Percentiles rank a stretch among this genome's conserved stretches.
These are phyloP conservation scores for Caloboletus firmus DNA, from an alignment of 1,284 basidiomycete genomes.

Conservation along the genomic window DNA sequence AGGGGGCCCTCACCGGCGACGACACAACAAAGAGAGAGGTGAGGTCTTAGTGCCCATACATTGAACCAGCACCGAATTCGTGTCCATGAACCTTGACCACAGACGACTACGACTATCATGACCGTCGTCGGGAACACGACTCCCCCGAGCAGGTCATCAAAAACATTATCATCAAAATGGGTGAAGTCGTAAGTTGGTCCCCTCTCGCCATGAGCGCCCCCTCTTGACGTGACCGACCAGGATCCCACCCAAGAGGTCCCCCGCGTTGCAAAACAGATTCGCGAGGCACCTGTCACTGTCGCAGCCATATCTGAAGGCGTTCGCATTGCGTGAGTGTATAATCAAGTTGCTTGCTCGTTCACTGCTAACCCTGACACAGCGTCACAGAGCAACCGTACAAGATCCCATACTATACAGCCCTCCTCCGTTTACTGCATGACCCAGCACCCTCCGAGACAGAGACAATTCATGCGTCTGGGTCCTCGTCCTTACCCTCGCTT, in stretches of 20 bases:
- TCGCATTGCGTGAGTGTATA: slow-evolving; percentile 58
- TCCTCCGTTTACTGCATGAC: slow-evolving; percentile 73
- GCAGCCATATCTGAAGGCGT: slow-evolving; percentile 72
- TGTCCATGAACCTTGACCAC: slow-evolving; percentile 3
- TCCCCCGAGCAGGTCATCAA: slow-evolving; percentile 73
- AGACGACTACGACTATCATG: slow-evolving; percentile 61
- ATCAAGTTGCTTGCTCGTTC: background rate
- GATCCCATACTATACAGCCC: slow-evolving; percentile 81
- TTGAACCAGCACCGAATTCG: background rate
- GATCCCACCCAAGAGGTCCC: slow-evolving; percentile 72
- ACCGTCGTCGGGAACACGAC: slow-evolving; percentile 64
- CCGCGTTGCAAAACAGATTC: slow-evolving; percentile 63
- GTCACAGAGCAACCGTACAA: slow-evolving; percentile 92
- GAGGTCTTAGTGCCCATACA: slow-evolving; percentile 24
- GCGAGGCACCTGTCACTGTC: slow-evolving; percentile 56
- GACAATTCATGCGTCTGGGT: slow-evolving; percentile 19
- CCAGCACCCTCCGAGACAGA: slow-evolving; percentile 41
- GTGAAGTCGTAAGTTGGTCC: slow-evolving; percentile 71
- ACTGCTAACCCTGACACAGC: slow-evolving; percentile 35
- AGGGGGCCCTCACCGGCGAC: slow-evolving; percentile 40
- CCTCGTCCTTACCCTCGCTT: slow-evolving; percentile 46
- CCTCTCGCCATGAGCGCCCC: background rate
- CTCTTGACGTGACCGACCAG: slow-evolving; percentile 38
- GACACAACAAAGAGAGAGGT: slow-evolving; percentile 45
- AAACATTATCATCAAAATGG: slow-evolving; percentile 70